Evolutionary conservation across 768 basidiomycete species (phyloP), one percentile per base, ranked within the genome.

Genomic region (Kondoa malvinella): DNA sequence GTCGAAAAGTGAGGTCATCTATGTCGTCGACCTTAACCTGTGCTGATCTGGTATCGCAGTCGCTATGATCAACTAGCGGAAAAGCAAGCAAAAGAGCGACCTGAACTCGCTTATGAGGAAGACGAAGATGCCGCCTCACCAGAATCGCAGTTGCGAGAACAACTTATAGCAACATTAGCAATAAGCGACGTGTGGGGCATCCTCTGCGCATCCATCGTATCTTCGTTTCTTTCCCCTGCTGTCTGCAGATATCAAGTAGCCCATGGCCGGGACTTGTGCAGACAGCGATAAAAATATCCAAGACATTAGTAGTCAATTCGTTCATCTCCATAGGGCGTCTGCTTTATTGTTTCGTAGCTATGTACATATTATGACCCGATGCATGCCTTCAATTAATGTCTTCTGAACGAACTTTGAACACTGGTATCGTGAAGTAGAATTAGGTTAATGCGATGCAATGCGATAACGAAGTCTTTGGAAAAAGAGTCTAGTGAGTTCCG

Each of bases 71-170:
- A 14, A 12, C 27, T 60, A 14, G 58, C 57, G 15, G 30, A 34
- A 21, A 62, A 66, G n/a, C 21, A 40, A 66, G 25, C n/a, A 34
- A 29, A 21, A 2, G 31, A 68, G 59, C 34, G 29, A 34, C 67
- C 27, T 68, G 58, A 56, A 27, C 17, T 34, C 15, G n/a, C 8
- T 2, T 34, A 68, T 14, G 50, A 34, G n/a, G 56, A 56, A 34
- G 31, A 34, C 64, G 31, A 63, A 27, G 33, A 57, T n/a, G 66
- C 30, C 57, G 68, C 50, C 29, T 57, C 25, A 21, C 56, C 68
- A 25, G 27, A 27, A 57, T 30, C 57, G n/a, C 3, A 14, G 3
- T 29, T 58, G 4, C 58, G 58, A 4, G 58, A 60, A 29, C 30
- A 26, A 25, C 58, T 60, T 8, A 60, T 60, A 4, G n/a, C 58